Conservation (phyloP, 768 basidiomycete species). For the Austroboletus festivus region DNA sequence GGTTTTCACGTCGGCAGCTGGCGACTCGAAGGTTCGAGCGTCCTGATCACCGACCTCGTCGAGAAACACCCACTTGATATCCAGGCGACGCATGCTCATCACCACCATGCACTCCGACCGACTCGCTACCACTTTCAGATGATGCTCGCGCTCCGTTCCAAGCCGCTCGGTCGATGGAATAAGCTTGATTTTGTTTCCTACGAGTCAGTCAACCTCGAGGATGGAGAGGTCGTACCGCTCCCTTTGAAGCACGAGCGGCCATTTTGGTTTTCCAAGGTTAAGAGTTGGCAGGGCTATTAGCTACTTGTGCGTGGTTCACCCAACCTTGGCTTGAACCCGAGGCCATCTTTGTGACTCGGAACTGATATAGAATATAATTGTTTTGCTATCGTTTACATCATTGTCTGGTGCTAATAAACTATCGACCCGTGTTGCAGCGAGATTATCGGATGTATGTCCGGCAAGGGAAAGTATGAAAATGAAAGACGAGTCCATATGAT, state of each 20-base stretch:
- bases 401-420: too few relatives aligned
- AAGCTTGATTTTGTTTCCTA: slow-evolving; percentile 73
- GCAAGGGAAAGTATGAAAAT: too few relatives aligned
- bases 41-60: slow-evolving; percentile 61
- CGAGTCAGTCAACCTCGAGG: slow-evolving; percentile 71
- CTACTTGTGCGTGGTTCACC: background rate
- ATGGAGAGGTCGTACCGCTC: slow-evolving; percentile 67
- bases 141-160: slow-evolving; percentile 66
- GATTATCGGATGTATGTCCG: too few relatives aligned
- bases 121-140: slow-evolving; percentile 69
- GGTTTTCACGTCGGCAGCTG: slow-evolving; percentile 73
- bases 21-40: slow-evolving; percentile 58
- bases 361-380: too few relatives aligned
- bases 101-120: slow-evolving; percentile 15
- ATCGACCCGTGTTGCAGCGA: too few relatives aligned
- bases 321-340: too few relatives aligned
- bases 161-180: slow-evolving; percentile 78
- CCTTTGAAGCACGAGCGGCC: slow-evolving; percentile 79
- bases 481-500: slow-evolving; percentile 14
- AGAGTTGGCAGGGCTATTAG: slow-evolving; percentile 49
- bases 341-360: too few relatives aligned
- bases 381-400: background rate
- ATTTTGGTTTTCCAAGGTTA: slow-evolving; percentile 94
- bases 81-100: background rate
- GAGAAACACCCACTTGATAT: slow-evolving; percentile 35